Evolutionary conservation across 2,329 filamentous ascomycete species (phyloP).

Genomic region (Diaporthe vaccinii): DNA sequence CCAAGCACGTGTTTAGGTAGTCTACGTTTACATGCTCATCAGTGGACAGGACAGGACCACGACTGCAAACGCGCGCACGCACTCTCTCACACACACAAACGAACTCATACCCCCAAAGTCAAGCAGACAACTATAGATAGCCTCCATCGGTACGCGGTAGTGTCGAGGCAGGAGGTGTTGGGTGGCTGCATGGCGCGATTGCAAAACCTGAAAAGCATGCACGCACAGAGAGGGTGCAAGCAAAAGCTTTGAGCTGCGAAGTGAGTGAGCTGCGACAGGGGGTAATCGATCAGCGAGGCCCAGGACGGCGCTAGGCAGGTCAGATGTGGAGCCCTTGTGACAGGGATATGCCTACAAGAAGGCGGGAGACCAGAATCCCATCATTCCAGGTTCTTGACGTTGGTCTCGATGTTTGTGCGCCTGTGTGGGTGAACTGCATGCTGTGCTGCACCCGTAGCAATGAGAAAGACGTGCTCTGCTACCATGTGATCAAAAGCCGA

Average conservation of each 20-base stretch:
- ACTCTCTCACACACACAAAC: not conserved
- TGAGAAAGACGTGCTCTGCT: constrained; percentile 9
- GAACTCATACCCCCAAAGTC: not conserved
- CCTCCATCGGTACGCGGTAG: not conserved
- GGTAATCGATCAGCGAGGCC: not conserved
- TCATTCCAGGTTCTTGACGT: constrained; percentile 33
- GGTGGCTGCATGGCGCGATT: constrained; percentile 13
- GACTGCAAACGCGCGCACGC: not conserved
- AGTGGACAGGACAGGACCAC: not conserved
- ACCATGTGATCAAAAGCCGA: constrained; percentile 18
- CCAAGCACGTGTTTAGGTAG: not conserved
- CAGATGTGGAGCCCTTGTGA: not conserved
- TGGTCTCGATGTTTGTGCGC: constrained; percentile 6
- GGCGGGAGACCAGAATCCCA: constrained; percentile 30
- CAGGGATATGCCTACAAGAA: constrained; percentile 25
- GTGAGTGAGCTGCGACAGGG: constrained; percentile 25
- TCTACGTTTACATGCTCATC: not conserved
- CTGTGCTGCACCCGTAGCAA: not conserved
- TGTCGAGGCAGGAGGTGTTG: not conserved
- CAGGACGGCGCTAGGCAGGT: constrained; percentile 32
- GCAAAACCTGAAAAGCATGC: constrained; percentile 29
- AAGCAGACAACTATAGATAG: not conserved
- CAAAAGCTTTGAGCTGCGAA: constrained; percentile 14
- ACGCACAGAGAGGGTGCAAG: constrained; percentile 18
- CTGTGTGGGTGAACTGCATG: not conserved